Base-by-base conservation (phyloP, 306 rosid genomes). In the Rubus idaeus region DNA sequence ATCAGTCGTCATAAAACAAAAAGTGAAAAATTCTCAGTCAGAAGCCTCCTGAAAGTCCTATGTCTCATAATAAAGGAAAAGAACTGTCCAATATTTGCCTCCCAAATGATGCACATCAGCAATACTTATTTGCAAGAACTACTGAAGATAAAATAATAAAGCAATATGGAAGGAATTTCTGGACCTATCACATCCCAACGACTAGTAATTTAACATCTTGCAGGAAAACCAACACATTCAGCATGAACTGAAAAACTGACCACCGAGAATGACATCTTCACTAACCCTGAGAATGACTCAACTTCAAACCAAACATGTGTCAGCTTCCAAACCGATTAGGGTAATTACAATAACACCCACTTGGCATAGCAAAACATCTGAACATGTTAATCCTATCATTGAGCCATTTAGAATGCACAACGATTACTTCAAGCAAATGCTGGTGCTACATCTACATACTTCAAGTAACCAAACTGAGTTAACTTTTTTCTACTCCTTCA, bases 71-170 rank as follows among this genome's bases (percentile, higher is more conserved):
- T 18, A 80, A 79, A 51, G 75, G 11, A 72, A 40, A 70, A 47
- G 62, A 73, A 80, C 53, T 79, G 76, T 68, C 78, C 63, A 68
- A 73, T 60, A 74, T 74, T 61, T 61, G 67, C 90, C 74, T 77
- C 78, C 81, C 72, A 52, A 44, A 61, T 41, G 74, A 60, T 46
- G 63, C n/a, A 41, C n/a, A 78, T 62, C 77, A 67, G 64, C 77
- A 68, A 52, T 9, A 71, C 67, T 46, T 14, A 77, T 42, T 74
- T 26, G 50, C 68, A 37, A 68, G 67, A 70, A 81, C 65, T 60
- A 50, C 76, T 2, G 80, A 61, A 35, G 84, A 56, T 72, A 49
- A 21, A 68, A 39, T 50, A 78, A 37, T 45, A 78, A 39, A 71
- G 80, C 39, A 83, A 81, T 83, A 50, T 62, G 49, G 77, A 76